A percentile compares a stretch with the other conserved stretches of the same genome.
These are phyloP conservation scores for Mucor velutinosus DNA, from an alignment of 371 early-diverging fungal genomes.

Conservation along the genomic window DNA sequence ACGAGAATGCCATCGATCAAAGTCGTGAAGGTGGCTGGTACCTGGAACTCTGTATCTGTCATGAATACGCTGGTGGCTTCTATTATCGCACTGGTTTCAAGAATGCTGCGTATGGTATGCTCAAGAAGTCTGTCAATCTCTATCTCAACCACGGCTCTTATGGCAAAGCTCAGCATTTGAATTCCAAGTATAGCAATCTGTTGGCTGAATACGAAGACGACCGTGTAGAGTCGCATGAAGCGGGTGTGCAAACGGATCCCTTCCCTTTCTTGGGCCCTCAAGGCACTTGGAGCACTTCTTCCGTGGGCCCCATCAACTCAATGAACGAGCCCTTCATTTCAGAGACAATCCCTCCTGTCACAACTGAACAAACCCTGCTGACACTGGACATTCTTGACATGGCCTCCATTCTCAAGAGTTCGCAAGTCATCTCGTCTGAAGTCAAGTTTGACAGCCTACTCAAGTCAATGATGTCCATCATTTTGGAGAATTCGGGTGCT, in stretches of 20 bases:
- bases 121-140: slow-evolving; percentile 36
- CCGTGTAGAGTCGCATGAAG: slow-evolving; percentile 30
- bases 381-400: slow-evolving; percentile 49
- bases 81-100: slow-evolving; percentile 37
- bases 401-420: slow-evolving; percentile 52
- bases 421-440: slow-evolving; percentile 52
- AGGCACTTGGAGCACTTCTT: slow-evolving; percentile 40
- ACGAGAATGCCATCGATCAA: slow-evolving; percentile 43
- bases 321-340: slow-evolving; percentile 36
- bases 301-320: slow-evolving; percentile 20
- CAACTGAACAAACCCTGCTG: slow-evolving; percentile 45
- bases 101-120: slow-evolving; percentile 38
- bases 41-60: slow-evolving; percentile 35
- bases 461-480: slow-evolving; percentile 47
- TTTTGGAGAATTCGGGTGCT: slow-evolving; percentile 51
- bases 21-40: slow-evolving; percentile 36
- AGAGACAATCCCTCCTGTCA: slow-evolving; percentile 41
- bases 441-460: slow-evolving; percentile 45
- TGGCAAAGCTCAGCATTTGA: slow-evolving; percentile 44
- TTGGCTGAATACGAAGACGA: slow-evolving; percentile 33
- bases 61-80: slow-evolving; percentile 44
- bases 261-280: slow-evolving; percentile 42
- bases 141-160: slow-evolving; percentile 42
- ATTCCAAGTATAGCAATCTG: slow-evolving; percentile 23
- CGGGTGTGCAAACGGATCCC: slow-evolving; percentile 47